phyloP scores from a whole-genome alignment of 192 early-diverging fungal species.

The Dispira simplex region DNA sequence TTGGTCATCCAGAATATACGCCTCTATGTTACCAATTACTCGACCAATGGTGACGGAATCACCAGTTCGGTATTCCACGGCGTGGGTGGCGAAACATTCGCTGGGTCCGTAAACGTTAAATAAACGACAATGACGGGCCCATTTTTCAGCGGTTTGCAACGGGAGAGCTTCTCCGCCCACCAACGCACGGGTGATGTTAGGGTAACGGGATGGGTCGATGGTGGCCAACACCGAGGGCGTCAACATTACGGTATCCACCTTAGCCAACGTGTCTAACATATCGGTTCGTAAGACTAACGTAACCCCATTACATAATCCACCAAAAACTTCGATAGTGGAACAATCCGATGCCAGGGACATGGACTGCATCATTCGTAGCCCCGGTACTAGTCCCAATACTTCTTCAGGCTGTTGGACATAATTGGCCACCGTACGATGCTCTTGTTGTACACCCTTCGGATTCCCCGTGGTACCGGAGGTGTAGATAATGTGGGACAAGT shows the following conservation, averaged over 20 bases:
- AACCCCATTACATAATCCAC: not conserved
- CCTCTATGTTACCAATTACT: too few species aligned
- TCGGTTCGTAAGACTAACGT: not conserved
- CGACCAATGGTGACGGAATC: not conserved
- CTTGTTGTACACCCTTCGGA: not conserved
- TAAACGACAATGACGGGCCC: not conserved
- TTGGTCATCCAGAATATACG: not conserved
- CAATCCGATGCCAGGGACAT: not conserved
- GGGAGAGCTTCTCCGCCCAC: not conserved
- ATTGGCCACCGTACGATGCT: not conserved
- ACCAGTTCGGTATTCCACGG: too few species aligned
- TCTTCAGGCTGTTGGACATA: not conserved
- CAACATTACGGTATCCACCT: not conserved
- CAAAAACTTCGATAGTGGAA: not conserved
- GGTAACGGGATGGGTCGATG: not conserved
- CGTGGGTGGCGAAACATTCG: not conserved
- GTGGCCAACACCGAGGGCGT: slow-evolving; percentile 4
- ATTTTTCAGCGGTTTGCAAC: not conserved
- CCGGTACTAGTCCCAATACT: not conserved
- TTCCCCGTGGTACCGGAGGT: slow-evolving; percentile 9
- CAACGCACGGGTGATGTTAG: not conserved
- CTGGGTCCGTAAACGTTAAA: not conserved
- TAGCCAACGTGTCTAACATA: not conserved
- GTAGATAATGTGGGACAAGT: slow-evolving; percentile 8
- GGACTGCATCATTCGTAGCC: not conserved